phyloP scores from a whole-genome alignment of 257 asterid genomes.

The Jasminum sambac region DNA sequence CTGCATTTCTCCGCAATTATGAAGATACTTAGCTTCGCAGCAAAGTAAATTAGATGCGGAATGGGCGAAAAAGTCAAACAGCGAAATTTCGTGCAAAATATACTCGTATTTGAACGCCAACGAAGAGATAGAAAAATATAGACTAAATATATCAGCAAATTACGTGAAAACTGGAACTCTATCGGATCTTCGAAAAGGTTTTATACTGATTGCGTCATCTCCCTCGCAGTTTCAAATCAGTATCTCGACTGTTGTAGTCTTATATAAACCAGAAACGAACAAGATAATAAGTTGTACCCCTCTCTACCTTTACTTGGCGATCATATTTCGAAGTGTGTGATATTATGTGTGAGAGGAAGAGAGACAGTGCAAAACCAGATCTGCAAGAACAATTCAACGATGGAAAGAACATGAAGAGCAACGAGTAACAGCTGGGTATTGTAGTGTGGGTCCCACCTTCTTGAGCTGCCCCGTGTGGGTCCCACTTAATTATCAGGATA shows the following conservation, averaged over 20 bases:
- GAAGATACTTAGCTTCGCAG: not conserved
- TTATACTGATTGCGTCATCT: not conserved
- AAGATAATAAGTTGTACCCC: conserved; percentile 27
- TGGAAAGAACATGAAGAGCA: conserved; percentile 13
- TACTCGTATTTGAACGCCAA: not conserved
- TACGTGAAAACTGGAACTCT: conserved; percentile 31
- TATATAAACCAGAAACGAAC: not conserved
- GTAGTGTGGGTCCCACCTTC: conserved; percentile 29
- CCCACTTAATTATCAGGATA: conserved; percentile 25
- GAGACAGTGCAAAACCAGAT: conserved; percentile 34
- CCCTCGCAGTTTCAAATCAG: conserved; percentile 18
- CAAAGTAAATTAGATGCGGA: not conserved
- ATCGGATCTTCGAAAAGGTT: conserved; percentile 32
- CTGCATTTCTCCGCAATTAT: conserved; percentile 26
- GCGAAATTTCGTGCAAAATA: conserved; percentile 16
- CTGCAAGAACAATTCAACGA: conserved; percentile 36
- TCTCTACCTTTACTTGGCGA: conserved; percentile 16
- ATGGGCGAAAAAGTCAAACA: conserved; percentile 20
- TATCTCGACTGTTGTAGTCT: no score
- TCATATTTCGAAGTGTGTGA: conserved; percentile 21
- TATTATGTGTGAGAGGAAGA: conserved; percentile 16
- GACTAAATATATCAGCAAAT: not conserved
- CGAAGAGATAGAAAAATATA: not conserved
- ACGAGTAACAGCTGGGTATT: conserved; percentile 57
- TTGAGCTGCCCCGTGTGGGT: conserved; percentile 33